phyloP scores from a whole-genome alignment of 306 rosid genomes.

The Dalbergia cochinchinensis region DNA sequence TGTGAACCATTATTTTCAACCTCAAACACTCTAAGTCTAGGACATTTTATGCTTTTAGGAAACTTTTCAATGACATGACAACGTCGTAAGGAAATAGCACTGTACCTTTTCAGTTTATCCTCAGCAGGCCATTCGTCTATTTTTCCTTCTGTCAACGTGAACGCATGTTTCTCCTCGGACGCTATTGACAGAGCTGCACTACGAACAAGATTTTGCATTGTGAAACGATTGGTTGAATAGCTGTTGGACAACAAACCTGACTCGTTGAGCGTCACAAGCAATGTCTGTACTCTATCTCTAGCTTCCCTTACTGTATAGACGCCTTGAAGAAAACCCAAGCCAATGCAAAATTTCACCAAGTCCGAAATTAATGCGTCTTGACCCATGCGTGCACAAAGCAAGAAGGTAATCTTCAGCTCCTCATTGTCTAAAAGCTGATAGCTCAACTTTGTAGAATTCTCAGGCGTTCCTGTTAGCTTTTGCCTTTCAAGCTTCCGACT shows the following conservation, averaged over 20 bases:
- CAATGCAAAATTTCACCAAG: constrained; percentile 36
- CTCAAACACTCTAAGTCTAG: constrained; percentile 10
- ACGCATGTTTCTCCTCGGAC: background rate
- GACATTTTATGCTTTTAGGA: background rate
- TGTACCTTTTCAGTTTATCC: constrained; percentile 10
- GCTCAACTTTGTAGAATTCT: constrained; percentile 45
- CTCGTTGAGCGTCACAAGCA: constrained; percentile 17
- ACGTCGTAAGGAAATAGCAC: constrained; percentile 6
- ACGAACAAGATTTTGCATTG: constrained; percentile 28
- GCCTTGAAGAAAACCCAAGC: constrained; percentile 42
- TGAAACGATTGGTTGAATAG: constrained; percentile 27
- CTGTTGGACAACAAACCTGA: constrained; percentile 32
- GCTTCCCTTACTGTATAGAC: constrained; percentile 12
- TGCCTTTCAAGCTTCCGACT: background rate
- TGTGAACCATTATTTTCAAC: background rate
- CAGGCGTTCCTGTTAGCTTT: background rate
- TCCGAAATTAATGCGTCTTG: background rate
- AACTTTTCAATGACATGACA: constrained; percentile 10
- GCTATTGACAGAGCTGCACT: constrained; percentile 10
- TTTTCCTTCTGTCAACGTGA: background rate
- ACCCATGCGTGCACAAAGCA: constrained; percentile 40
- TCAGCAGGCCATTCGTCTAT: constrained; percentile 26
- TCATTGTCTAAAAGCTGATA: constrained; percentile 29
- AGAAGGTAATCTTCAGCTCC: constrained; percentile 41
- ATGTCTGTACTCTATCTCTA: background rate